A percentile compares a stretch with the other conserved stretches of the same genome.
phyloP scores from a whole-genome alignment of 306 rosid genomes.

The Ceratonia siliqua region DNA sequence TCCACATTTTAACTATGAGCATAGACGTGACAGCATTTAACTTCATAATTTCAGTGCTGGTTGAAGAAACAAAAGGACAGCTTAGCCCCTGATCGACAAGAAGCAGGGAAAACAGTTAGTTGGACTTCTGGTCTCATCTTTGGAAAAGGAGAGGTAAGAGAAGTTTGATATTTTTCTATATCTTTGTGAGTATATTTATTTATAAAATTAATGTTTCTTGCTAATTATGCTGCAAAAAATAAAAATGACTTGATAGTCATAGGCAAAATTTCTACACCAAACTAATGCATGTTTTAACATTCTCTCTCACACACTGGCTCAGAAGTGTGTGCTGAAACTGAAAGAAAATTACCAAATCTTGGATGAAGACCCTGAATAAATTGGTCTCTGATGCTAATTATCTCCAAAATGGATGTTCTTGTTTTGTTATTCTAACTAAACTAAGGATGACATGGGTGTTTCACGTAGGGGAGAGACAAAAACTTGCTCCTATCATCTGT shows the following conservation, averaged over 20 bases:
- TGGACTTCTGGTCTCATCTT: constrained; percentile 98
- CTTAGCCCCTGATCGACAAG: constrained; percentile 73
- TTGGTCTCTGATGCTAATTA: not conserved
- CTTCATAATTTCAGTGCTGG: constrained; percentile 78
- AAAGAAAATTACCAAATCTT: constrained; percentile 24
- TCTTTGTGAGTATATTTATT: not conserved
- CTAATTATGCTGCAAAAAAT: not conserved
- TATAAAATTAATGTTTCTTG: not conserved
- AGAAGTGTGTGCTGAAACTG: constrained; percentile 14
- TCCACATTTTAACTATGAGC: not conserved
- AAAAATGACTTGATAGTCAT: constrained; percentile 8
- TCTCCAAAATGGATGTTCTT: not conserved
- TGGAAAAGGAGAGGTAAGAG: constrained; percentile 85
- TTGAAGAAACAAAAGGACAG: constrained; percentile 93
- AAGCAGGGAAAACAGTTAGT: constrained; percentile 44
- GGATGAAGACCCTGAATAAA: no score
- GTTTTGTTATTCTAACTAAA: not conserved
- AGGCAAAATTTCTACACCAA: constrained; percentile 6
- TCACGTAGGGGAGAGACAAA: no score
- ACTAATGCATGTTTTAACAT: constrained; percentile 14
- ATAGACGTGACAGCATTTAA: not conserved
- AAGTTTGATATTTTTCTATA: constrained; percentile 8
- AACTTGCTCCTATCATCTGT: not conserved
- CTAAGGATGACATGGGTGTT: not conserved
- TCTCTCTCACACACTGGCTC: constrained; percentile 14